Conservation (phyloP, 2,329 filamentous ascomycete species). For the Sporothrix humicola region DNA sequence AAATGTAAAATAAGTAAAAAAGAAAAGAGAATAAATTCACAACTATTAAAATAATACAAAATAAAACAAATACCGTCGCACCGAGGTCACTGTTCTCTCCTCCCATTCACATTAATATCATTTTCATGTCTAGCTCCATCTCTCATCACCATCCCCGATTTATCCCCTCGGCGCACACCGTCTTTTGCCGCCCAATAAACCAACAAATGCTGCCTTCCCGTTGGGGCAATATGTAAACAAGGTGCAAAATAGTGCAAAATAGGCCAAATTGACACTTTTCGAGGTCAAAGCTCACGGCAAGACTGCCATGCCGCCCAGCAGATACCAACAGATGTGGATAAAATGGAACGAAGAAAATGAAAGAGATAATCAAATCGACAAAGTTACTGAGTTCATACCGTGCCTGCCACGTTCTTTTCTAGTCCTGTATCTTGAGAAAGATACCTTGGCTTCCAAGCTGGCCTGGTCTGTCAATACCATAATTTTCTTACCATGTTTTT, state of each 20-base stretch:
- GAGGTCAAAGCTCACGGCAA: constrained; percentile 19
- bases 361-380: neutral
- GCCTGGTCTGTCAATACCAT: neutral
- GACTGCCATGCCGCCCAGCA: neutral
- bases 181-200: neutral
- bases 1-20: too few species aligned
- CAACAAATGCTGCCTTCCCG: neutral
- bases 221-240: constrained; percentile 26
- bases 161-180: neutral
- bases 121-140: too few species aligned
- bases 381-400: neutral
- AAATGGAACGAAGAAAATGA: too few species aligned
- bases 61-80: too few species aligned
- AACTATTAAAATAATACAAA: too few species aligned
- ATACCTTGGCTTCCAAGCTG: neutral
- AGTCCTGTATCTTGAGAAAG: neutral
- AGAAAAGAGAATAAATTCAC: too few species aligned
- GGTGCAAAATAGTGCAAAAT: neutral
- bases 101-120: too few species aligned
- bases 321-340: neutral
- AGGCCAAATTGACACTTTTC: neutral
- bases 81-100: too few species aligned
- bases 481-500: neutral
- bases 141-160: neutral
- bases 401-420: neutral